Evolutionary conservation across 2,329 filamentous ascomycete genomes (phyloP).

Genomic region (Cytospora piceae): DNA sequence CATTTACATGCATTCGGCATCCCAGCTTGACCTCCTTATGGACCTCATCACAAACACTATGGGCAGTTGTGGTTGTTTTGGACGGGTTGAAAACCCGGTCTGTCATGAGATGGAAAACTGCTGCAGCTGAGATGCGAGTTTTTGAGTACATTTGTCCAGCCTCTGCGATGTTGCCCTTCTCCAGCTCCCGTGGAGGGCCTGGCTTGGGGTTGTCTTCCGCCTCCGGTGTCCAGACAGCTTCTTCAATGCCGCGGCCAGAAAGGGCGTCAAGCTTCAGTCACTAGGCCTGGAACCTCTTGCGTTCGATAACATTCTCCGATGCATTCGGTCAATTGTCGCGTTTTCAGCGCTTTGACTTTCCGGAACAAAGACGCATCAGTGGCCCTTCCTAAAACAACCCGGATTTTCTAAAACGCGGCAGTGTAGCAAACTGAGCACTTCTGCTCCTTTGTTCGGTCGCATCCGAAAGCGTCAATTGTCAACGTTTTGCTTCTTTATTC

Average conservation of each 20-base stretch:
- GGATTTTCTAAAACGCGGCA: constrained; percentile 6
- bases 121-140: background rate
- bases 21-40: too few relatives aligned
- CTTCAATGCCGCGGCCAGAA: background rate
- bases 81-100: background rate
- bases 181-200: background rate
- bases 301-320: background rate
- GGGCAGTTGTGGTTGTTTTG: too few relatives aligned
- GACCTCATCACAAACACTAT: too few relatives aligned
- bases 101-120: background rate
- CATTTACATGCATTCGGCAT: background rate
- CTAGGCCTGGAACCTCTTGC: background rate
- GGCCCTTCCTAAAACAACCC: background rate
- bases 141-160: background rate
- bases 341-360: background rate
- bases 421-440: background rate
- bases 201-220: background rate
- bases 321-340: background rate
- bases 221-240: background rate
- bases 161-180: background rate
- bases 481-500: constrained; percentile 7
- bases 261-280: background rate
- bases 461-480: constrained; percentile 26
- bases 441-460: constrained; percentile 19
- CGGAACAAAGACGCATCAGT: background rate